Conservation (phyloP, 1,284 basidiomycete species). For the Cystobasidium pallidum region DNA sequence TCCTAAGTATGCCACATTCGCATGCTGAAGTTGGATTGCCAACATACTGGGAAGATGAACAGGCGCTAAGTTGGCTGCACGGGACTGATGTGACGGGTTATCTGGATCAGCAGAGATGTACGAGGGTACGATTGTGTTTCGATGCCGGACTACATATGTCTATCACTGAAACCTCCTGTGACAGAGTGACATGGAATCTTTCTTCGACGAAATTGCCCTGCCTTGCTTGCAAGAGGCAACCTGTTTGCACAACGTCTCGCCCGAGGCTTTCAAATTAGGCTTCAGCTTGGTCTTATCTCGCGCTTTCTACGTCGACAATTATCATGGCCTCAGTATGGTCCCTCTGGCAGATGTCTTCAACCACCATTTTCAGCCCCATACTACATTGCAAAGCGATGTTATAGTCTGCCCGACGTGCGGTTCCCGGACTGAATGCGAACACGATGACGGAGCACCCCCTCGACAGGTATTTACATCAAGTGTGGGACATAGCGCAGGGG, state of each 20-base stretch:
- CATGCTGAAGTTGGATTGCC: constrained; percentile 52
- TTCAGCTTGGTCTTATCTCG: constrained; percentile 82
- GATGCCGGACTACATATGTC: not conserved
- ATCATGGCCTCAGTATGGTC: constrained; percentile 82
- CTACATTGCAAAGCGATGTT: constrained; percentile 79
- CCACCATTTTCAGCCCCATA: constrained; percentile 71
- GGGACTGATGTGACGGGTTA: constrained; percentile 57
- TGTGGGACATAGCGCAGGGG: not conserved
- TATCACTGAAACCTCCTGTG: not conserved
- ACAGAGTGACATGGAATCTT: not conserved
- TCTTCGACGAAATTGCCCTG: not conserved
- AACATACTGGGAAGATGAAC: constrained; percentile 54
- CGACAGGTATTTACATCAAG: no score
- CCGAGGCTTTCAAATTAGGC: constrained; percentile 66
- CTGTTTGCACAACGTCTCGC: not conserved
- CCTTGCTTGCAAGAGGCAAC: constrained; percentile 55
- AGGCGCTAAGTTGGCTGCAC: constrained; percentile 52
- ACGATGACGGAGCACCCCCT: no score
- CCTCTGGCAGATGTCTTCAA: constrained; percentile 90
- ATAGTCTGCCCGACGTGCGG: constrained; percentile 82
- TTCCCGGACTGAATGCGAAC: constrained; percentile 69
- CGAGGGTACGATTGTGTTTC: constrained; percentile 49
- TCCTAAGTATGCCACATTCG: constrained; percentile 56
- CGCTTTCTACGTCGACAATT: constrained; percentile 83
- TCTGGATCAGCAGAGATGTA: constrained; percentile 50